Base-by-base conservation (phyloP, 2,329 filamentous ascomycete species). In the Diaporthe eres region DNA sequence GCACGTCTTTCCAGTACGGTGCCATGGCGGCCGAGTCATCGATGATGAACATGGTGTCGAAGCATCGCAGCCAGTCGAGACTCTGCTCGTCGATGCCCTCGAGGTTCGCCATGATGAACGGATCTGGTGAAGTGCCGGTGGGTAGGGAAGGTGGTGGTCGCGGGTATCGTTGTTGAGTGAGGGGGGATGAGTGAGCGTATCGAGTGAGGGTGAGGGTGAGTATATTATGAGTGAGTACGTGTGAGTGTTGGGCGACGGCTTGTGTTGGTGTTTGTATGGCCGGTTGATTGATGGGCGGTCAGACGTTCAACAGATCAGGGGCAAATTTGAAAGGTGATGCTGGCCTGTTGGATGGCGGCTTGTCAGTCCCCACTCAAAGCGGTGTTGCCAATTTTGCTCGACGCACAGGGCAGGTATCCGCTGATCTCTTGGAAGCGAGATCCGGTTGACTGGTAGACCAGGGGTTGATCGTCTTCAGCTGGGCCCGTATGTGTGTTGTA, bases 1-100 rank as follows among this genome's bases (percentile, higher is more conserved):
- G 71, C 34, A 73, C 71, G 37, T 73, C 71, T 7, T n/a, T 37
- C 71, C 71, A 73, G 58, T 73, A 73, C 0, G 71, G 71, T 22
- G 49, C 60, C 74, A 75, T 75, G 57, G 55, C 47, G 25, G 71
- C 71, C 34, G 71, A 73, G 58, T 73, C 71, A 42, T 73, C 71
- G 49, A 73, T 60, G 47, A 73, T 55, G 28, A 73, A 73, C 71
- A 73, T 73, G 37, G 71, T 73, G 34, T 73, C 71, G 39, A 73
- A 73, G 60, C 71, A 73, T 44, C 71, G 71, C 58, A 73, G 58
- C 71, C 71, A 73, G 49, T 73, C 71, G 71, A 73, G 71, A 13
- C 58, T 53, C 71, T 73, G 71, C 71, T 73, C 71, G 49, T 73
- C 61, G 60, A 73, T 73, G 34, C 71, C 71, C 6, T 73, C 71